Percentiles rank a stretch among this genome's conserved stretches.
phyloP scores from a whole-genome alignment of 306 rosid species.

The Biancaea sappan region DNA sequence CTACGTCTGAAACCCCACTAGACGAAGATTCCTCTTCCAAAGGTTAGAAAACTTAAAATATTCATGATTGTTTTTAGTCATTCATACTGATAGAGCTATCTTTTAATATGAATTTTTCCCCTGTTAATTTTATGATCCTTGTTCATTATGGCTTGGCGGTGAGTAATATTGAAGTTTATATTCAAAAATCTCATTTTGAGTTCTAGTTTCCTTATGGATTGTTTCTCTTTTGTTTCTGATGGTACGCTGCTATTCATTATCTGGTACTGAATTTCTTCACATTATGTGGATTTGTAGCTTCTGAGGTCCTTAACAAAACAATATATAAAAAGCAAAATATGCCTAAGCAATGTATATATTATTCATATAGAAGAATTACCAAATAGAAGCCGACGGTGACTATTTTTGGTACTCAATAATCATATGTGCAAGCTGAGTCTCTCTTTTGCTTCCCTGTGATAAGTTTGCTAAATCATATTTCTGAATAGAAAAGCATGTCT shows the following conservation, averaged over 20 bases:
- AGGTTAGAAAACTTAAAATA: slow-evolving; percentile 50
- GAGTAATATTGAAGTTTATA: background rate
- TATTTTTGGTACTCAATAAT: background rate
- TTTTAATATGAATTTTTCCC: background rate
- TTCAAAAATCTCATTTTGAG: background rate
- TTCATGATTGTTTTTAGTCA: background rate
- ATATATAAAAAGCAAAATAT: background rate
- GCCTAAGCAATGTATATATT: background rate
- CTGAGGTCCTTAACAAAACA: background rate
- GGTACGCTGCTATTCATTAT: background rate
- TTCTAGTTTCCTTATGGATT: background rate
- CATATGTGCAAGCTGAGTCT: too few relatives aligned
- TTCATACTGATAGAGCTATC: background rate
- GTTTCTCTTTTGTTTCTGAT: background rate
- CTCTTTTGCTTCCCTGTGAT: background rate
- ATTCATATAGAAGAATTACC: background rate
- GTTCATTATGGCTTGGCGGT: background rate
- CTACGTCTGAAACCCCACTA: slow-evolving; percentile 67
- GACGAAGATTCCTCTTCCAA: slow-evolving; percentile 52
- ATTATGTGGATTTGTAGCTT: background rate
- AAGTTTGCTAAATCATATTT: background rate
- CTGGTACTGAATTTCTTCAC: background rate
- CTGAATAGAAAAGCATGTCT: background rate
- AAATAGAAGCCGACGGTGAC: background rate
- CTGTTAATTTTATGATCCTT: background rate